These are phyloP conservation scores for Calonectria montana DNA, from an alignment of 2,329 filamentous ascomycete species.

Conservation along the genomic window DNA sequence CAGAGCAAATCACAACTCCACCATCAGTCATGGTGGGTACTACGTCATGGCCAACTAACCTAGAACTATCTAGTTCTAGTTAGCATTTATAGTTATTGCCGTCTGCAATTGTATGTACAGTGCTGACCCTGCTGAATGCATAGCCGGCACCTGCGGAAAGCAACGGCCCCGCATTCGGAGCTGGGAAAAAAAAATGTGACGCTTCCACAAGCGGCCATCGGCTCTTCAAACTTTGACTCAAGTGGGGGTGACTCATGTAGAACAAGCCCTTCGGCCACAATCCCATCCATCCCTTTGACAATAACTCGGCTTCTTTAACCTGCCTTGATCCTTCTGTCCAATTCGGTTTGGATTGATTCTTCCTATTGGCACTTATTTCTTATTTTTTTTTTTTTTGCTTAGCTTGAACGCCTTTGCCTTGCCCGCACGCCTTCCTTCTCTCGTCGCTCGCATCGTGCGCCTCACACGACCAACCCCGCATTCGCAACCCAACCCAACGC, in stretches of 20 bases:
- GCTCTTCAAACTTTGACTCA: slow-evolving; percentile 2
- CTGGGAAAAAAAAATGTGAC: background rate
- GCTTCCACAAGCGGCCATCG: background rate
- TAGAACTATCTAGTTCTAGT: too few species aligned
- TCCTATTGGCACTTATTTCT: background rate
- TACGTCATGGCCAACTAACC: too few species aligned
- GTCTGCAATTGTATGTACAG: too few species aligned
- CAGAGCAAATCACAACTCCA: background rate
- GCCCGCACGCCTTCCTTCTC: background rate
- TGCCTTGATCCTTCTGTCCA: background rate
- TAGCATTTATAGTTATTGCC: too few species aligned
- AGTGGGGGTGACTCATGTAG: slow-evolving; percentile 2
- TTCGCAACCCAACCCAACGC: background rate
- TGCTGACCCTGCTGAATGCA: background rate
- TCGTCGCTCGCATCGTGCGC: background rate
- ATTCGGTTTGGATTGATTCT: background rate
- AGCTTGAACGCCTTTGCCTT: background rate
- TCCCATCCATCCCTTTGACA: background rate
- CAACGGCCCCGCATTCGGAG: background rate
- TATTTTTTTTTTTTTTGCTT: background rate
- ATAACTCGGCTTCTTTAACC: background rate
- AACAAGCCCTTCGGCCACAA: background rate
- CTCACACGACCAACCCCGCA: slow-evolving; percentile 10
- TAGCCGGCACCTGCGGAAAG: background rate
- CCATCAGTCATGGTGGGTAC: background rate